These are phyloP conservation scores for Marchantia polymorpha DNA, from an alignment of 225 moss, liverwort and hornwort species.

Conservation along the genomic window DNA sequence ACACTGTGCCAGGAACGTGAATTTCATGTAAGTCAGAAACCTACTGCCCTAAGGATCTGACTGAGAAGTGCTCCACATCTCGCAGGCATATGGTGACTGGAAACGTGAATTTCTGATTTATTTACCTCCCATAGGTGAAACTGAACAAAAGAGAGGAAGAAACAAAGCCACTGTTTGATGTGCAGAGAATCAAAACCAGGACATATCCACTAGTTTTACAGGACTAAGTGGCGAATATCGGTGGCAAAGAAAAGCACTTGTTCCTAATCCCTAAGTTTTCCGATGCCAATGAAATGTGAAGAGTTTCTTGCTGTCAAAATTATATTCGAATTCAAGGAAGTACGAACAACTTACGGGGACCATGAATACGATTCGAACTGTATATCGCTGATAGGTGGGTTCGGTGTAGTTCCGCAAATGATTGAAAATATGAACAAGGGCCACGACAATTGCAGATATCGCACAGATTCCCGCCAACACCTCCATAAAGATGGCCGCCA, in stretches of 20 bases:
- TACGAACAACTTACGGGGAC: conserved; percentile 54
- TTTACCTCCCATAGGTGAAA: neutral
- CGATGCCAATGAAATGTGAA: too few species aligned
- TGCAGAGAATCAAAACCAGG: neutral
- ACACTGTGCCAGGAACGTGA: neutral
- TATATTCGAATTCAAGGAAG: neutral
- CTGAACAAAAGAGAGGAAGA: neutral
- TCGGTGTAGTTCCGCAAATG: conserved; percentile 78
- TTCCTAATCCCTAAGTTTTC: too few species aligned
- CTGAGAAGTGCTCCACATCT: neutral
- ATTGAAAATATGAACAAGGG: conserved; percentile 74
- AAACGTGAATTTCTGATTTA: neutral
- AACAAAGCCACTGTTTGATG: neutral
- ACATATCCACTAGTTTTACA: too few species aligned
- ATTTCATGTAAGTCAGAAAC: too few species aligned
- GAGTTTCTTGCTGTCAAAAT: too few species aligned
- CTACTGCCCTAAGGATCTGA: neutral
- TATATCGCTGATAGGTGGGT: conserved; percentile 78
- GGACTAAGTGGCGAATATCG: too few species aligned
- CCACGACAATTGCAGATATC: conserved; percentile 41
- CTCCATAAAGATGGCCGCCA: conserved; percentile 27
- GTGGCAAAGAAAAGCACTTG: too few species aligned
- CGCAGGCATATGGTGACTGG: neutral
- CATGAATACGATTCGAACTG: conserved; percentile 88
- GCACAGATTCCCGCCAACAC: conserved; percentile 48